These are phyloP conservation scores for Rubus idaeus DNA, from an alignment of 306 rosid genomes.

Conservation along the genomic window DNA sequence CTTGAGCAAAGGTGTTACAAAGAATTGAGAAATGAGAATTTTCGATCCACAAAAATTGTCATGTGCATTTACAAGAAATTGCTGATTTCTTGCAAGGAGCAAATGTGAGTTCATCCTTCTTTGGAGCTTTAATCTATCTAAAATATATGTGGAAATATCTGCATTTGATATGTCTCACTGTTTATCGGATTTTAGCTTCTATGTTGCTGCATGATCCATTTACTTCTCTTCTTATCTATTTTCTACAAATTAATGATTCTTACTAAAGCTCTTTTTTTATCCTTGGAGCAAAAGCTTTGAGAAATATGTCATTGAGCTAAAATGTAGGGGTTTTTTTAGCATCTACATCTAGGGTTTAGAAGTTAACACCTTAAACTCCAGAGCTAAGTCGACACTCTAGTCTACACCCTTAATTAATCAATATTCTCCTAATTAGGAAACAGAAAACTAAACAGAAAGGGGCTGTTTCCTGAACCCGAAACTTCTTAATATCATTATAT, in stretches of 20 bases:
- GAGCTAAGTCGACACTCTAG: background rate
- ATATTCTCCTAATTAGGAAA: background rate
- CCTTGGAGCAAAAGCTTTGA: background rate
- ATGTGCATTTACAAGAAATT: constrained; percentile 84
- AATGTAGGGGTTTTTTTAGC: no score
- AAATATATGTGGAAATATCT: constrained; percentile 4
- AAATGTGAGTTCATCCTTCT: constrained; percentile 67
- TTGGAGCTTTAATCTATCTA: constrained; percentile 14
- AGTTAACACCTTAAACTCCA: background rate
- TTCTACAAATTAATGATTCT: background rate
- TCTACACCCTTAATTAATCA: background rate
- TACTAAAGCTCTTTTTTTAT: background rate
- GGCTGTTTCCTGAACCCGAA: background rate
- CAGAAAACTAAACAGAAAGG: background rate
- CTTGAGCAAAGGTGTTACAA: constrained; percentile 96
- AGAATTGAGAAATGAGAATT: constrained; percentile 80
- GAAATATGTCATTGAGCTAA: no score
- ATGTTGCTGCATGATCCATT: background rate
- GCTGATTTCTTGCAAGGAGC: constrained; percentile 79
- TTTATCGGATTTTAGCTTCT: background rate
- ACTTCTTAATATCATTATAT: background rate
- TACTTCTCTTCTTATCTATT: background rate
- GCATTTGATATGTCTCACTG: background rate
- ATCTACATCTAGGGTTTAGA: background rate
- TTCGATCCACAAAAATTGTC: constrained; percentile 65